These are phyloP conservation scores for Puccinia novopanici DNA, from an alignment of 1,284 basidiomycete species.

Conservation along the genomic window DNA sequence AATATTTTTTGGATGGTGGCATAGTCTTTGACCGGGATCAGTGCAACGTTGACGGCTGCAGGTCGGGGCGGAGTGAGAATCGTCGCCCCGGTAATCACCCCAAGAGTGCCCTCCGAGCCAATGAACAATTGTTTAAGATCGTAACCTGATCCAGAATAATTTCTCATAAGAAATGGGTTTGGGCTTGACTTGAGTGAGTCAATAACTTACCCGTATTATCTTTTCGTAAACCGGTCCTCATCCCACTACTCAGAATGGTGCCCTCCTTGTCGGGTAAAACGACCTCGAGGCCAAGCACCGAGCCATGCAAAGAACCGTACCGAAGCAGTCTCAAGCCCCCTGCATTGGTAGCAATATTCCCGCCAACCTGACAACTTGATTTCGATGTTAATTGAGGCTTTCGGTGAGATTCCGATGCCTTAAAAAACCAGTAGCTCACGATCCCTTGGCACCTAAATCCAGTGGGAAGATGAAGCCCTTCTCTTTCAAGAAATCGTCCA, in stretches of 20 bases:
- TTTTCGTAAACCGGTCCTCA: conserved; percentile 70
- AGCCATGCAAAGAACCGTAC: conserved; percentile 93
- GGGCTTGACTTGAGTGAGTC: not conserved
- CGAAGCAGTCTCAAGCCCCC: conserved; percentile 89
- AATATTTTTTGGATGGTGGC: conserved; percentile 65
- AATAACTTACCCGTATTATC: conserved; percentile 83
- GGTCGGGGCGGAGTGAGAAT: conserved; percentile 92
- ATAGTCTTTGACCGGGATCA: conserved; percentile 65
- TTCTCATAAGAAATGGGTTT: not conserved
- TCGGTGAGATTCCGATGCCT: not conserved
- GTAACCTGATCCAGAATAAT: conserved; percentile 69
- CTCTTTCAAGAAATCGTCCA: conserved; percentile 82
- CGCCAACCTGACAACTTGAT: conserved; percentile 88
- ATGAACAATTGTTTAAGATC: conserved; percentile 99
- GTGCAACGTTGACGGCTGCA: conserved; percentile 64
- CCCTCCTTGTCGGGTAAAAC: conserved; percentile 82
- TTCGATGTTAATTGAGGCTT: not conserved
- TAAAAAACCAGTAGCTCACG: conserved; percentile 62
- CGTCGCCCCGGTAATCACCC: conserved; percentile 90
- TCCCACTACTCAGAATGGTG: conserved; percentile 77
- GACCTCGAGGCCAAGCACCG: conserved; percentile 93
- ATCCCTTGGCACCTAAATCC: conserved; percentile 96
- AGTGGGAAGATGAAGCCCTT: conserved; percentile 95
- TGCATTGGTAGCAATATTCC: conserved; percentile 96
- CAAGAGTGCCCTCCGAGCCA: conserved; percentile 92